These are phyloP conservation scores for Ganoderma resinaceum DNA, from an alignment of 1,284 basidiomycete species.

Conservation along the genomic window DNA sequence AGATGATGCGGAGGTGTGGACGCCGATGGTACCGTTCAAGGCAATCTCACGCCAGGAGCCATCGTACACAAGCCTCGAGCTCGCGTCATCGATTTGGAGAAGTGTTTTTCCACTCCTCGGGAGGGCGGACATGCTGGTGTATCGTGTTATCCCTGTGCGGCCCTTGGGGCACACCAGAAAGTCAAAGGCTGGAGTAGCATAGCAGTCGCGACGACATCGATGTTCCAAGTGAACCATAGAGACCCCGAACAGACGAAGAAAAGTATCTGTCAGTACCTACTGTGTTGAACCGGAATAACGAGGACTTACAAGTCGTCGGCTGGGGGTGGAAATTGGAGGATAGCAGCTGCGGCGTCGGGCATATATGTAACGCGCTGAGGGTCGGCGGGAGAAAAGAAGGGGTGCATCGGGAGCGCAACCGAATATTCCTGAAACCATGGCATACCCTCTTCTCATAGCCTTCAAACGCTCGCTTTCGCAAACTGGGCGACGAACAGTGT, in stretches of 20 bases:
- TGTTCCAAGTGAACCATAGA: constrained; percentile 1
- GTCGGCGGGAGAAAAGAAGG: background rate
- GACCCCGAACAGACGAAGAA: constrained; percentile 1
- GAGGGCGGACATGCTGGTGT: background rate
- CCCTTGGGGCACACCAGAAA: background rate
- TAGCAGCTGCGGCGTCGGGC: background rate
- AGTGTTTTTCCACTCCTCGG: constrained; percentile 4
- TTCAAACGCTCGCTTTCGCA: background rate
- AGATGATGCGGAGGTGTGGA: constrained; percentile 17
- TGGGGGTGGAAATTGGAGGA: background rate
- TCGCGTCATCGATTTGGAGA: constrained; percentile 24
- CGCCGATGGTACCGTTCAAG: constrained; percentile 2
- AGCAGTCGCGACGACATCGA: background rate
- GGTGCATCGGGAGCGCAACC: background rate
- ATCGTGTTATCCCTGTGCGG: background rate
- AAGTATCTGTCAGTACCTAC: background rate
- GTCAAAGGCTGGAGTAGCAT: background rate
- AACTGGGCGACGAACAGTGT: background rate
- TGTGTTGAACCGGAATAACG: background rate
- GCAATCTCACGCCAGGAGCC: constrained; percentile 15
- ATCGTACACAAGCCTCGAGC: constrained; percentile 19
- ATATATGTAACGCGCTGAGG: background rate
- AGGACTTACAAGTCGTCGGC: background rate
- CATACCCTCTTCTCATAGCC: constrained; percentile 1
- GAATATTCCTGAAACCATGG: background rate